Conservation (phyloP, 805 yeast species). For the Wickerhamiella occidentalis region DNA sequence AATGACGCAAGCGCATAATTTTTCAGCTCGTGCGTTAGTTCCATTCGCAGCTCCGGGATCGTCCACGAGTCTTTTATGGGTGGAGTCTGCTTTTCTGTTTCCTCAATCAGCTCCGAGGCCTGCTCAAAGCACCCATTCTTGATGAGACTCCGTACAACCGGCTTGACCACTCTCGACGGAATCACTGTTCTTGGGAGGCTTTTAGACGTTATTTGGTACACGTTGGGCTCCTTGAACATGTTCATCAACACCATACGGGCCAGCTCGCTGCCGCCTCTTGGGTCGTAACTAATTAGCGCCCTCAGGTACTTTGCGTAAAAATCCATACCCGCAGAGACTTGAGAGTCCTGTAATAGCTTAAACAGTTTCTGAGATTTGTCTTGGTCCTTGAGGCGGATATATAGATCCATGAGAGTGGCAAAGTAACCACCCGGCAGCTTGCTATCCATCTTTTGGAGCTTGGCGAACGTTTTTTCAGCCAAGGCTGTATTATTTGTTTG, state of each 20-base stretch:
- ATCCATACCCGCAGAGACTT: constrained; percentile 14
- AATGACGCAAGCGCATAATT: constrained; percentile 2
- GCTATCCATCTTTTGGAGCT: constrained; percentile 17
- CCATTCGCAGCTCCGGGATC: constrained; percentile 17
- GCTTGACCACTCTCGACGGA: constrained; percentile 21
- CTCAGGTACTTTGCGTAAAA: constrained; percentile 22
- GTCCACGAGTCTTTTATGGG: constrained; percentile 8
- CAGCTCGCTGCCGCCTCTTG: background rate
- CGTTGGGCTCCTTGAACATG: constrained; percentile 16
- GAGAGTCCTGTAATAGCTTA: constrained; percentile 15
- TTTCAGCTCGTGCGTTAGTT: constrained; percentile 11
- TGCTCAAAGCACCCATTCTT: constrained; percentile 12
- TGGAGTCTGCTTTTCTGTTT: background rate
- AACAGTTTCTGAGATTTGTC: constrained; percentile 17
- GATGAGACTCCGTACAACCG: constrained; percentile 18
- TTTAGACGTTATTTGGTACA: constrained; percentile 21
- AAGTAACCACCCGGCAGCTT: constrained; percentile 20
- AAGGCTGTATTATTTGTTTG: constrained; percentile 26
- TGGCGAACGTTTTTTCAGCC: constrained; percentile 29
- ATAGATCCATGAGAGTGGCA: constrained; percentile 20
- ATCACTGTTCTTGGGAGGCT: constrained; percentile 23
- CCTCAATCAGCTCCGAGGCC: constrained; percentile 20
- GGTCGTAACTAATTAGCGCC: constrained; percentile 10
- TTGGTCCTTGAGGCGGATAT: constrained; percentile 12
- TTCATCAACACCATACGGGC: constrained; percentile 11